Conservation (phyloP, 352 stramenopile genomes). For the Globisporangium iwayamae region DNA sequence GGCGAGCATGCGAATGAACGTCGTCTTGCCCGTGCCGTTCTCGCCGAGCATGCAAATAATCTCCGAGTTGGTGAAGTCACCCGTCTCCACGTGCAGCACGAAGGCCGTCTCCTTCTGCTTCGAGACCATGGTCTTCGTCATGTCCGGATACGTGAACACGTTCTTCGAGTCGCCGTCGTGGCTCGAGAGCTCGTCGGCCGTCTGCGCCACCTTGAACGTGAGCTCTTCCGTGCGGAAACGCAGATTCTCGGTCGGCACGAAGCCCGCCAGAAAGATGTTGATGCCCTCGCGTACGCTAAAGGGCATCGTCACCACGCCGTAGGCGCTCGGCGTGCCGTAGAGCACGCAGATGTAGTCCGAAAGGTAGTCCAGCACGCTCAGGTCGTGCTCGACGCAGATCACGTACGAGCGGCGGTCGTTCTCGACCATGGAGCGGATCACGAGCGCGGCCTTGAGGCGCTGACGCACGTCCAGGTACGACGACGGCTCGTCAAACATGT, state of each 20-base stretch:
- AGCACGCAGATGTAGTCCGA: slow-evolving; percentile 99
- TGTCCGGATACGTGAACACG: slow-evolving; percentile 95
- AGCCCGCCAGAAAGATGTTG: slow-evolving; percentile 99
- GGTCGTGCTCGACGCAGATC: slow-evolving; percentile 99
- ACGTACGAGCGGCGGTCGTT: slow-evolving; percentile 91
- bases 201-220: slow-evolving; percentile 98
- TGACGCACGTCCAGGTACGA: slow-evolving; percentile 99
- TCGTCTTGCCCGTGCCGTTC: slow-evolving; percentile 99
- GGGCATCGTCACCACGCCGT: slow-evolving; percentile 99
- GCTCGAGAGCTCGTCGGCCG: slow-evolving; percentile 79
- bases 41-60: slow-evolving; percentile 99
- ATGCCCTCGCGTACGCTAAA: slow-evolving; percentile 99
- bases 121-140: slow-evolving; percentile 98
- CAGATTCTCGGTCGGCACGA: slow-evolving; percentile 99
- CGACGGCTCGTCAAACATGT: slow-evolving; percentile 99
- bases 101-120: slow-evolving; percentile 94
- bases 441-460: slow-evolving; percentile 95
- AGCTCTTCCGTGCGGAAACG: slow-evolving; percentile 98
- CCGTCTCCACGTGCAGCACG: slow-evolving; percentile 97
- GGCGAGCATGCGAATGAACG: slow-evolving; percentile 99
- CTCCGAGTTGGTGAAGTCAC: slow-evolving; percentile 98
- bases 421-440: slow-evolving; percentile 97
- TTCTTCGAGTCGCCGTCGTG: slow-evolving; percentile 88
- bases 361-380: slow-evolving; percentile 99
- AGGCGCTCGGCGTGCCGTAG: slow-evolving; percentile 97